Base-by-base conservation (phyloP, 2,329 filamentous ascomycete species). In the Alternaria infectoria region DNA sequence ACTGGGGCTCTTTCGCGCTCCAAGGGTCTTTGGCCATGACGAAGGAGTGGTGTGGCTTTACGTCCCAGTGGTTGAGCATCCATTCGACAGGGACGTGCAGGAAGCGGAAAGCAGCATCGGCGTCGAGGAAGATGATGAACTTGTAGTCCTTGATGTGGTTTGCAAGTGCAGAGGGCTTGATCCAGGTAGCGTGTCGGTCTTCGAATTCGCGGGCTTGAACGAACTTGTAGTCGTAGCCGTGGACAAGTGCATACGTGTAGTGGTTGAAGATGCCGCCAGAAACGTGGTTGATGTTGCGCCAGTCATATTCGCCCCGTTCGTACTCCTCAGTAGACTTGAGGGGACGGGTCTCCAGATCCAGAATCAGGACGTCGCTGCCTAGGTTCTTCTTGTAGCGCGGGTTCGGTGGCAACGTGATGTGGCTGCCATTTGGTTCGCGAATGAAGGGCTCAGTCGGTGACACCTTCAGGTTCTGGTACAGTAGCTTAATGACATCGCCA, bases 151-250 rank as follows among this genome's bases (percentile, higher is more conserved):
- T 76, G 66, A 80, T 76, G 46, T 77, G 68, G 54, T 79, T 78
- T 32, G 77, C 77, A 10, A 79, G 70, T 13, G 78, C 77, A 25
- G 73, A 77, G 6, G 77, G 77, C 71, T 86, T 86, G 66, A 83
- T 80, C 84, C 84, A 86, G 21, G 83, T 85, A 8, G 79, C 77
- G 59, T 81, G 78, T 46, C 82, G 80, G 61, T 81, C 80, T 28
- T 77, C 63, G 47, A 82, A 81, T 11, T 79, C 74, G 47, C 73
- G 68, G 2, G 81, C 81, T 44, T 79, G 80, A 21, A 85, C 77
- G 58, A 84, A 80, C 43, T 83, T 83, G 73, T 85, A 85, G 60
- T 84, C 81, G 65, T 84, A 85, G 7, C 83, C 83, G 65, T 85
- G 84, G 43, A 85, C 81, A 59, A 77, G 72, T 11, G 81, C 80